Evolutionary conservation across 2,329 filamentous ascomycete species (phyloP).

Genomic region (Colletotrichum lentis): DNA sequence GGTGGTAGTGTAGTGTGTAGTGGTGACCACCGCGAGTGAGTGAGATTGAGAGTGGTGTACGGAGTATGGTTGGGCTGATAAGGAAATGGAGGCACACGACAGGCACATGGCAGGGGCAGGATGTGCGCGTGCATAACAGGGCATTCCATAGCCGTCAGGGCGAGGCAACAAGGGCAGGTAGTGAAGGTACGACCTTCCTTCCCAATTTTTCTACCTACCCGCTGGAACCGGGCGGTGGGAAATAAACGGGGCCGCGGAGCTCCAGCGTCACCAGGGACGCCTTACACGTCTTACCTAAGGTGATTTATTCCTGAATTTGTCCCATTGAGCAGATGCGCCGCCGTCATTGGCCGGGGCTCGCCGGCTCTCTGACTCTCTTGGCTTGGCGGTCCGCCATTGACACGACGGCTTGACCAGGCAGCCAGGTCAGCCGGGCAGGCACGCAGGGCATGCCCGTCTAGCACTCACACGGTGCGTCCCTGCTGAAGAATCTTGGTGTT

Average conservation of each 20-base stretch:
- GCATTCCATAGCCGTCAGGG: neutral
- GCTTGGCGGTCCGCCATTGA: conserved; percentile 5
- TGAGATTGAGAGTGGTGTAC: neutral
- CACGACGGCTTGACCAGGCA: conserved; percentile 6
- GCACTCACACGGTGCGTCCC: conserved; percentile 25
- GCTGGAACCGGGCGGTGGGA: neutral
- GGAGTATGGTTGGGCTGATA: conserved; percentile 8
- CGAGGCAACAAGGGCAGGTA: no score
- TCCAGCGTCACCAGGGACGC: neutral
- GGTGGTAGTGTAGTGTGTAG: conserved; percentile 22
- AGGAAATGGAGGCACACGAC: conserved; percentile 22
- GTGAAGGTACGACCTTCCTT: conserved; percentile 6
- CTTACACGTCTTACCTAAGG: conserved; percentile 24
- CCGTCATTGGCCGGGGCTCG: conserved; percentile 10
- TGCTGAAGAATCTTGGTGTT: conserved; percentile 15
- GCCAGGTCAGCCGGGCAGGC: conserved; percentile 31
- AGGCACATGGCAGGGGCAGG: neutral
- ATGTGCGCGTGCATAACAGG: conserved; percentile 12
- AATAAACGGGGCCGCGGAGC: conserved; percentile 3
- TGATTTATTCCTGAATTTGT: conserved; percentile 1
- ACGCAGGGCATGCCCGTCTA: no score
- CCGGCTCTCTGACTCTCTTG: neutral
- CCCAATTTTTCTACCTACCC: neutral
- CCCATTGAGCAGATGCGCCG: neutral
- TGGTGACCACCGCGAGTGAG: neutral